Base-by-base conservation (phyloP, 352 stramenopile species). In the Aphanomyces stellatus region DNA sequence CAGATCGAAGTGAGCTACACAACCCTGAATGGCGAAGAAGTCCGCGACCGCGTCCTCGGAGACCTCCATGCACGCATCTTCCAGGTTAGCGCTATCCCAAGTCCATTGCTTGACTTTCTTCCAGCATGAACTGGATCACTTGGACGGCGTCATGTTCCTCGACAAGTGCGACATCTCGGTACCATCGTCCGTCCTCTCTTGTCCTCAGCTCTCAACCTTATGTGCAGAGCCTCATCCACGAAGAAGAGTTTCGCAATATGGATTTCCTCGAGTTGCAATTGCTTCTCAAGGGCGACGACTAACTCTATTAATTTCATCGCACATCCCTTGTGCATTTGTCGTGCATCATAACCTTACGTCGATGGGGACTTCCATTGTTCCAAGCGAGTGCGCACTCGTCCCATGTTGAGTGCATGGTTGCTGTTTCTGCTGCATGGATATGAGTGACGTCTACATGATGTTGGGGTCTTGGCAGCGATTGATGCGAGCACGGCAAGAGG, bases 211-310 rank as follows among this genome's bases (percentile, higher is more conserved):
- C 3, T 22, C 53, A 48, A 4, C 5, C 28, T 4, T 2, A 25
- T 53, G 25, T 56, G 15, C 30, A 67, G 60, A 40, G 40, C 28
- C 30, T 67, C 8, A 67, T 93, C 70, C 85, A 93, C 72, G 88
- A 91, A 60, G 81, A 91, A 53, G 85, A 93, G 72, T 91, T 91
- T 33, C 72, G 82, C 35, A 69, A 76, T 25, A 76, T 92, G 48
- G 80, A 89, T 40, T 86, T 69, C 57, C 62, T 76, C 31, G 74
- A 87, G 51, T 72, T 91, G 15, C 71, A 85, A 57, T 78, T 88
- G 61, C 72, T 93, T 55, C 71, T 91, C 6, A 42, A 57, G n/a
- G 37, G 57, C n/a, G 60, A 67, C 33, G 41, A 67, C 22, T 57
- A 11, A n/a, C 28, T 30, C 46, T 28, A 28, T 53, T 13, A 28